phyloP scores from a whole-genome alignment of 2,329 filamentous ascomycete species.

The Colletotrichum liriopes region DNA sequence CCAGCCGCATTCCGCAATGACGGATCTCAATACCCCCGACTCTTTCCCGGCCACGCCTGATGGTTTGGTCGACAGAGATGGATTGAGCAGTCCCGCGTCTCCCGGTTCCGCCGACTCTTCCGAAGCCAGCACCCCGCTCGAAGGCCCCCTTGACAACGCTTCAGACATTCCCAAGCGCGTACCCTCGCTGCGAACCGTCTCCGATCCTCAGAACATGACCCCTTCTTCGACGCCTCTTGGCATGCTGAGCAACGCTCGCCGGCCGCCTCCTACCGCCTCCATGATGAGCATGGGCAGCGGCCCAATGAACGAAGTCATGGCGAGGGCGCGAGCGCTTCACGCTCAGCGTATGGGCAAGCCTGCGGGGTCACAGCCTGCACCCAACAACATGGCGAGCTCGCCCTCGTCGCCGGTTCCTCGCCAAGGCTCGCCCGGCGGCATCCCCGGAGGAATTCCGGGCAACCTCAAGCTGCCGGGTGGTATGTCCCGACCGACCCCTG shows the following conservation, averaged over 20 bases:
- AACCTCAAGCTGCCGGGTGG: constrained; percentile 58
- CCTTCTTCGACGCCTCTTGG: constrained; percentile 89
- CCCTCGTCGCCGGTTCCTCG: constrained; percentile 48
- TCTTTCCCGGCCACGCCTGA: constrained; percentile 64
- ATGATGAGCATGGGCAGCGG: constrained; percentile 47
- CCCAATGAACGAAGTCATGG: constrained; percentile 59
- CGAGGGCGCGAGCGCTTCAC: constrained; percentile 64
- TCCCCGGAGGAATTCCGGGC: constrained; percentile 61
- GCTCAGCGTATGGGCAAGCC: constrained; percentile 62
- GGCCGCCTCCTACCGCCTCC: constrained; percentile 62
- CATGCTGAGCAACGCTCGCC: constrained; percentile 77
- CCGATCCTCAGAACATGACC: constrained; percentile 77
- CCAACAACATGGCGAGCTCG: constrained; percentile 51
- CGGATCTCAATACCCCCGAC: constrained; percentile 48
- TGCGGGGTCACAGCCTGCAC: constrained; percentile 43
- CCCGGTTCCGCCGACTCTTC: constrained; percentile 64
- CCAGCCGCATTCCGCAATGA: constrained; percentile 26
- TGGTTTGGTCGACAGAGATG: constrained; percentile 55
- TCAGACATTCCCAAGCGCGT: constrained; percentile 64
- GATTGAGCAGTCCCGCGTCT: constrained; percentile 57
- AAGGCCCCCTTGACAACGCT: constrained; percentile 53
- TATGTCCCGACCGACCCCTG: constrained; percentile 63
- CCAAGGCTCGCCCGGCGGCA: constrained; percentile 47
- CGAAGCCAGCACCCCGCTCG: constrained; percentile 64
- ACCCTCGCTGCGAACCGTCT: constrained; percentile 72